phyloP scores from a whole-genome alignment of 169 alveolate species.

The Cryptosporidium meleagridis region DNA sequence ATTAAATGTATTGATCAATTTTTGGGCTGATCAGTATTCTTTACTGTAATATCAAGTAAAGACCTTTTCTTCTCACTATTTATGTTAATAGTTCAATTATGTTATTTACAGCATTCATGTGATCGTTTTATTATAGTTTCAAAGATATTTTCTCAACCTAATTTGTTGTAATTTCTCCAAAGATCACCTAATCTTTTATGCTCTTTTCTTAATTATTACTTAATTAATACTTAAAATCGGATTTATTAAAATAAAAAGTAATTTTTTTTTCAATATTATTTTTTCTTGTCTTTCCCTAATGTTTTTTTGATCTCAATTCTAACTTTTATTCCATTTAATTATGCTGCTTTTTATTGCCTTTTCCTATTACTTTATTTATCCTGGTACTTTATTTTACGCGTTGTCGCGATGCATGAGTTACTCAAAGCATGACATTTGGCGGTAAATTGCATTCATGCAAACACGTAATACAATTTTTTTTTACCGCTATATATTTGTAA shows the following conservation, averaged over 20 bases:
- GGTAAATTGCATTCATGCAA: conserved; percentile 40
- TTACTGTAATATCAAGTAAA: too few species aligned
- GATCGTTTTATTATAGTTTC: neutral
- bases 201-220: neutral
- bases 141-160: neutral
- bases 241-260: conserved; percentile 9
- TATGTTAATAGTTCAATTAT: too few species aligned
- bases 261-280: neutral
- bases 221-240: neutral
- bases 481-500: neutral
- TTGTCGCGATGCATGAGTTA: conserved; percentile 77
- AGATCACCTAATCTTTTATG: neutral
- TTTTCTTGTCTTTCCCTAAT: neutral
- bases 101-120: neutral
- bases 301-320: neutral
- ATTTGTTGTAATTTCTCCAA: neutral
- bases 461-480: conserved; percentile 19
- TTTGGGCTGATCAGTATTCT: neutral
- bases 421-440: conserved; percentile 72
- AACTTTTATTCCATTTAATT: neutral
- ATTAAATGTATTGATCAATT: neutral
- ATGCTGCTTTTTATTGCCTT: conserved; percentile 18
- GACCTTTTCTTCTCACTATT: neutral
- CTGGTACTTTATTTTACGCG: conserved; percentile 75
- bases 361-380: conserved; percentile 40